Evolutionary conservation across 805 yeast genomes (phyloP).

Genomic region (Myxozyma udenii): DNA sequence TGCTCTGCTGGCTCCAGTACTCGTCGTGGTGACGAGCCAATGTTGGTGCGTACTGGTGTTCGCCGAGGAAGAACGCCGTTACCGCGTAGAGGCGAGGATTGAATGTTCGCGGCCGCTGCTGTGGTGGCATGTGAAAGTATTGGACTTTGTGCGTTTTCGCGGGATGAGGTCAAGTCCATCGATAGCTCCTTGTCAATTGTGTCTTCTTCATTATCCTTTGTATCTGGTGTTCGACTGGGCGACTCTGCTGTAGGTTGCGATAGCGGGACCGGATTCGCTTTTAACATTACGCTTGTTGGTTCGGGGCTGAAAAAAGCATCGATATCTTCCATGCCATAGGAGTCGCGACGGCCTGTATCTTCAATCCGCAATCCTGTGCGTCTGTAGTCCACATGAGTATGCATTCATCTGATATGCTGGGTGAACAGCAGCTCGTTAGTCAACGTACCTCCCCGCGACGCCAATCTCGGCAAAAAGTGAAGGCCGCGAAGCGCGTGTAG

Average conservation of each 20-base stretch:
- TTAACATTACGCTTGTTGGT: slow-evolving; percentile 1
- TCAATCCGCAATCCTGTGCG: slow-evolving; percentile 31
- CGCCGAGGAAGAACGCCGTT: slow-evolving; percentile 17
- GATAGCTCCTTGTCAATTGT: slow-evolving; percentile 18
- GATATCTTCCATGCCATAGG: slow-evolving; percentile 31
- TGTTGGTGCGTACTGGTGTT: slow-evolving; percentile 28
- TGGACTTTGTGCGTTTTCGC: background rate
- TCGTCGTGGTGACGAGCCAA: slow-evolving; percentile 28
- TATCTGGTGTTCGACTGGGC: background rate
- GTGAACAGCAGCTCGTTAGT: no score
- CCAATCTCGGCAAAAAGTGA: slow-evolving; percentile 24
- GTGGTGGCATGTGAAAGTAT: no score
- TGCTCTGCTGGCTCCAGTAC: background rate
- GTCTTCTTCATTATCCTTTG: background rate
- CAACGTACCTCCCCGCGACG: slow-evolving; percentile 23
- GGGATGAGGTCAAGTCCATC: slow-evolving; percentile 23
- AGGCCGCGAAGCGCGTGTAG: slow-evolving; percentile 20
- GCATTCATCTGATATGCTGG: no score
- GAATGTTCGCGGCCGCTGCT: background rate
- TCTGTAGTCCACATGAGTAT: slow-evolving; percentile 5
- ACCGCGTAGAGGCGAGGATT: slow-evolving; percentile 5
- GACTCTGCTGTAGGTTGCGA: background rate
- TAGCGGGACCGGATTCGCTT: background rate
- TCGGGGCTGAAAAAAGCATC: slow-evolving; percentile 31
- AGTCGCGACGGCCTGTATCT: slow-evolving; percentile 31